A percentile compares a stretch with the other conserved stretches of the same genome.
Conservation (phyloP, 2,329 filamentous ascomycete species). For the Botrytis tulipae region DNA sequence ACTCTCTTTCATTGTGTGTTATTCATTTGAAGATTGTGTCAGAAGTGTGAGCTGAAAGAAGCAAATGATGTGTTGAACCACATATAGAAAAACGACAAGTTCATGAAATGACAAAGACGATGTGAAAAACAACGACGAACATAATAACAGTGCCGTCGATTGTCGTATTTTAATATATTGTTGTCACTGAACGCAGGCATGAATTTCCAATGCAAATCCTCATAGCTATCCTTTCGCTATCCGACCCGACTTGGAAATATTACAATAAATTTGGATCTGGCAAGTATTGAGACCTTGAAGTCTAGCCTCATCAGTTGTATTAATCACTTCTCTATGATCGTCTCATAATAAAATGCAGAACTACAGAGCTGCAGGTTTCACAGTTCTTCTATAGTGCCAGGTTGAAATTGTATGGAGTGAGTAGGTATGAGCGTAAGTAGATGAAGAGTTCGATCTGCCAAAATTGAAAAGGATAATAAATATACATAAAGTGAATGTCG, state of each 20-base stretch:
- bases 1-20: not conserved
- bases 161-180: not conserved
- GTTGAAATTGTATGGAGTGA: not conserved
- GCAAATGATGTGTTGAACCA: not conserved
- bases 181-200: not conserved
- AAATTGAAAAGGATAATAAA: not conserved
- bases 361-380: not conserved
- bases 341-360: not conserved
- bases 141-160: fast-evolving
- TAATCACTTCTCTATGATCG: not conserved
- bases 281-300: not conserved
- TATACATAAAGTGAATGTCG: fast-evolving
- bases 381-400: not conserved
- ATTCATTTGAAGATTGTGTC: not conserved
- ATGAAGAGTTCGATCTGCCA: not conserved
- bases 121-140: not conserved
- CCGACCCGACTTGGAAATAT: not conserved
- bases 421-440: not conserved
- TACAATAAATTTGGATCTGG: not conserved
- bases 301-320: not conserved
- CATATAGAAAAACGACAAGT: not conserved
- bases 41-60: not conserved
- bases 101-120: not conserved
- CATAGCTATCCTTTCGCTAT: not conserved
- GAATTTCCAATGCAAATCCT: not conserved